phyloP scores from a whole-genome alignment of 2,329 filamentous ascomycete genomes.

The Trichoderma aggressivum region DNA sequence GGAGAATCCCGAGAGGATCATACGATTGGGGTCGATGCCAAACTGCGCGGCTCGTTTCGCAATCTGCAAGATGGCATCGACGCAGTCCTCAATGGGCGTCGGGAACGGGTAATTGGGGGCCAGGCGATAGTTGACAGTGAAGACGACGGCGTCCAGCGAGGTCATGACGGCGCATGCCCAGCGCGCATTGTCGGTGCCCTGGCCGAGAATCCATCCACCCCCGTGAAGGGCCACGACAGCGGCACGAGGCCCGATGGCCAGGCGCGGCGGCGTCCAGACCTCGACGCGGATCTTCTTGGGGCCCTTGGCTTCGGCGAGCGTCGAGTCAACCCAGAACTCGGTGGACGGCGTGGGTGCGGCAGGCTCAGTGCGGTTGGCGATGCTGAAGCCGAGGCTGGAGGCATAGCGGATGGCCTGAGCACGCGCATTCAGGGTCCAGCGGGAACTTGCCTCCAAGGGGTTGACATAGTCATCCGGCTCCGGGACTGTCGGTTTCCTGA shows the following conservation, averaged over 20 bases:
- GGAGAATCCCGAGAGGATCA: constrained; percentile 62
- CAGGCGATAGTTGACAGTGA: constrained; percentile 66
- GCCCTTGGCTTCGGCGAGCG: constrained; percentile 36
- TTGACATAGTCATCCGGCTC: constrained; percentile 41
- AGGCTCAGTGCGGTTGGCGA: constrained; percentile 41
- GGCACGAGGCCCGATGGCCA: constrained; percentile 39
- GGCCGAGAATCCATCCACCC: constrained; percentile 63
- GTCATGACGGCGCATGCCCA: constrained; percentile 55
- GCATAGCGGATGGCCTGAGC: constrained; percentile 44
- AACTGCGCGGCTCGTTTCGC: constrained; percentile 54
- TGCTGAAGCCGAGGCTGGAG: constrained; percentile 42
- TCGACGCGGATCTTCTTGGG: constrained; percentile 45
- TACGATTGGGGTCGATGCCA: constrained; percentile 51
- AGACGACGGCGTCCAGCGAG: constrained; percentile 54
- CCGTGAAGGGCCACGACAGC: constrained; percentile 66
- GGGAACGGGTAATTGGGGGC: constrained; percentile 64
- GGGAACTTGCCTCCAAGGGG: constrained; percentile 41
- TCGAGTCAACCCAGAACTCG: constrained; percentile 43
- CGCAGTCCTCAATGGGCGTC: constrained; percentile 61
- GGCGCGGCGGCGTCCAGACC: constrained; percentile 42
- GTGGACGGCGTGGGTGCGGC: constrained; percentile 37
- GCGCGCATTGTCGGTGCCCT: constrained; percentile 59
- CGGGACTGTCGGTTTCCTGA: constrained; percentile 31
- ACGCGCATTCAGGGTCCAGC: constrained; percentile 43
- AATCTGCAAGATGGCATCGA: constrained; percentile 62